phyloP scores from a whole-genome alignment of 768 basidiomycete species.

The Calocera cornea region DNA sequence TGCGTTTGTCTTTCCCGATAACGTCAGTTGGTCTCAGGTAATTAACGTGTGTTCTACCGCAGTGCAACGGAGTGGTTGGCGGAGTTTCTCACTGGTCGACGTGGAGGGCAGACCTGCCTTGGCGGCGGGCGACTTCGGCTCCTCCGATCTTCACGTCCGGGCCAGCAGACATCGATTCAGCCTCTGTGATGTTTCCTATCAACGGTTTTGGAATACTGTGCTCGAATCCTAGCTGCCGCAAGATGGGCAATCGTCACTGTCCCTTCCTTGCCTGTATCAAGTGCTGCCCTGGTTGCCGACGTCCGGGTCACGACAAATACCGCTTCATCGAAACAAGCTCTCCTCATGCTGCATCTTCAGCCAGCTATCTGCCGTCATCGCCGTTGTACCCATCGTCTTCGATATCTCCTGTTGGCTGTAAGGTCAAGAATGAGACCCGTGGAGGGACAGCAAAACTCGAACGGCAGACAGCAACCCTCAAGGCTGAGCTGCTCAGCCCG shows the following conservation, averaged over 20 bases:
- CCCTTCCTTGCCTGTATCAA: background rate
- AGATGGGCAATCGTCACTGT: background rate
- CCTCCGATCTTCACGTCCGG: background rate
- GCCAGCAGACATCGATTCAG: background rate
- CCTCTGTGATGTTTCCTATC: background rate
- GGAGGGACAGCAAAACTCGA: no score
- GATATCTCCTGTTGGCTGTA: no score
- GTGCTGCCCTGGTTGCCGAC: background rate
- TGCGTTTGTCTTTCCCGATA: no score
- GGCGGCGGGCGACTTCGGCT: background rate
- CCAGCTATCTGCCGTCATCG: background rate
- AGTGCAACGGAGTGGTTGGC: background rate
- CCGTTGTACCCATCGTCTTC: no score
- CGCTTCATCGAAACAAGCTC: background rate
- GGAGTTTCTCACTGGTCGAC: background rate
- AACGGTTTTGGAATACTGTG: background rate
- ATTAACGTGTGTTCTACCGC: no score
- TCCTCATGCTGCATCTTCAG: background rate
- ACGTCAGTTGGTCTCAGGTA: no score
- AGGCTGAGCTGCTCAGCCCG: no score
- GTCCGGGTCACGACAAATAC: background rate
- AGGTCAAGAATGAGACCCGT: no score
- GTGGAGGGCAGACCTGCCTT: background rate
- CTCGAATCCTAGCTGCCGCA: background rate
- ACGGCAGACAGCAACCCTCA: no score